Conservation (phyloP, 2,329 filamentous ascomycete species). For the Penicillium sp. region DNA sequence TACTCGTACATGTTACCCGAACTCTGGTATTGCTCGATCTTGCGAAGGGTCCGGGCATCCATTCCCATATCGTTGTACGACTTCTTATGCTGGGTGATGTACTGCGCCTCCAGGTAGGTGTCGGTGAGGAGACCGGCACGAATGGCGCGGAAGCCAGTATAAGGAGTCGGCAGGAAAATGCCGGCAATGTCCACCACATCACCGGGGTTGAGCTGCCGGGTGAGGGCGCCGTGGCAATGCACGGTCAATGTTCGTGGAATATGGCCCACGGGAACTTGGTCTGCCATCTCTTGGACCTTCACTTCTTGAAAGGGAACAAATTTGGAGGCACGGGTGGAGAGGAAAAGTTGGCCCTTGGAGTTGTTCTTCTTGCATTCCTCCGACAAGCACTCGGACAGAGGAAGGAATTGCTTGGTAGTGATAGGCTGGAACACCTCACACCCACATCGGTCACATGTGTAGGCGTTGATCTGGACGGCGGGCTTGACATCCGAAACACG, state of each 20-base stretch:
- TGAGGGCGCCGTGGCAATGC: conserved; percentile 79
- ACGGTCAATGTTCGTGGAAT: conserved; percentile 89
- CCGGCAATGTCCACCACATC: conserved; percentile 91
- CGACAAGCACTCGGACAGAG: conserved; percentile 79
- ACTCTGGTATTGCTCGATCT: conserved; percentile 78
- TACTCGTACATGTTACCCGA: conserved; percentile 94
- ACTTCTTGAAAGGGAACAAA: conserved; percentile 97
- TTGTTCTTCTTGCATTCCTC: conserved; percentile 86
- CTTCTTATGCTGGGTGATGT: conserved; percentile 94
- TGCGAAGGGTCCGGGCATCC: conserved; percentile 69
- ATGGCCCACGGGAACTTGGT: conserved; percentile 95
- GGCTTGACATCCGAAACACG: conserved; percentile 97
- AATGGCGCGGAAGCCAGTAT: conserved; percentile 98
- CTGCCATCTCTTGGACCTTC: conserved; percentile 98
- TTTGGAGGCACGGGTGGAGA: conserved; percentile 93
- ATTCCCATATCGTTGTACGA: conserved; percentile 89
- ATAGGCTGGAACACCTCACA: conserved; percentile 97
- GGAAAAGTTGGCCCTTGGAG: conserved; percentile 84
- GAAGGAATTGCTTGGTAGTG: conserved; percentile 82
- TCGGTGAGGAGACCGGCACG: conserved; percentile 93
- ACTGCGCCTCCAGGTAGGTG: conserved; percentile 91
- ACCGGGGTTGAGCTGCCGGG: conserved; percentile 82
- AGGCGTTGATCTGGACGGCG: conserved; percentile 93
- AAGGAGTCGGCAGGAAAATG: conserved; percentile 93
- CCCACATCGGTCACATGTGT: conserved; percentile 93